A percentile compares a stretch with the other conserved stretches of the same genome.
Evolutionary conservation across 345 rosid genomes (phyloP).

Genomic region (Acer yangbiense): DNA sequence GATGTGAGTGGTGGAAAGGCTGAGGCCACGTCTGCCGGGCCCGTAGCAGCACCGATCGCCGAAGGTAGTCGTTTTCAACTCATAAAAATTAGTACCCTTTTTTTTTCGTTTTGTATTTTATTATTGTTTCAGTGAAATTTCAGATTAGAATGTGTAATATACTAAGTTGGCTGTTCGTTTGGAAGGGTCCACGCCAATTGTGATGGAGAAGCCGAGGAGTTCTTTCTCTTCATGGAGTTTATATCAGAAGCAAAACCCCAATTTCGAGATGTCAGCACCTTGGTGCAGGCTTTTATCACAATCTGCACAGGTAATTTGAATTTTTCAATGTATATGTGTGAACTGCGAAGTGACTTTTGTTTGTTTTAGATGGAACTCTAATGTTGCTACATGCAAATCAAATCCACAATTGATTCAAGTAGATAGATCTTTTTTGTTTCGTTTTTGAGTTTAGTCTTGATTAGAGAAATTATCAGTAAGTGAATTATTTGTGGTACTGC

Average conservation of each 20-base stretch:
- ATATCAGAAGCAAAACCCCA: constrained; percentile 46
- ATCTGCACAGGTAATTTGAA: constrained; percentile 60
- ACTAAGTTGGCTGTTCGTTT: constrained; percentile 17
- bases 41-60: constrained; percentile 57
- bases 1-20: constrained; percentile 46
- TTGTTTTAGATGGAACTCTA: background rate
- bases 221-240: constrained; percentile 48
- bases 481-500: constrained; percentile 29
- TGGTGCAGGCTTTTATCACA: constrained; percentile 84
- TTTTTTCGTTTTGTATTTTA: background rate
- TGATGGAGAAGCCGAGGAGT: constrained; percentile 55
- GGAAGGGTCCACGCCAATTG: constrained; percentile 57
- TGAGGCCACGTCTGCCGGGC: constrained; percentile 49
- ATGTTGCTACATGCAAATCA: background rate
- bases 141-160: constrained; percentile 10
- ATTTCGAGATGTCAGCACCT: constrained; percentile 44
- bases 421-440: constrained; percentile 1
- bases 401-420: background rate
- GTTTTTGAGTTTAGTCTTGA: background rate
- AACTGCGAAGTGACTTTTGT: background rate
- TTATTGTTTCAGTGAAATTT: constrained; percentile 13
- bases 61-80: constrained; percentile 47
- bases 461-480: background rate
- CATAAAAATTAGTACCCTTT: background rate
- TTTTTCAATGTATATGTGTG: background rate